Conservation (phyloP, 1,284 basidiomycete genomes). For the Irpex rosettiformis region DNA sequence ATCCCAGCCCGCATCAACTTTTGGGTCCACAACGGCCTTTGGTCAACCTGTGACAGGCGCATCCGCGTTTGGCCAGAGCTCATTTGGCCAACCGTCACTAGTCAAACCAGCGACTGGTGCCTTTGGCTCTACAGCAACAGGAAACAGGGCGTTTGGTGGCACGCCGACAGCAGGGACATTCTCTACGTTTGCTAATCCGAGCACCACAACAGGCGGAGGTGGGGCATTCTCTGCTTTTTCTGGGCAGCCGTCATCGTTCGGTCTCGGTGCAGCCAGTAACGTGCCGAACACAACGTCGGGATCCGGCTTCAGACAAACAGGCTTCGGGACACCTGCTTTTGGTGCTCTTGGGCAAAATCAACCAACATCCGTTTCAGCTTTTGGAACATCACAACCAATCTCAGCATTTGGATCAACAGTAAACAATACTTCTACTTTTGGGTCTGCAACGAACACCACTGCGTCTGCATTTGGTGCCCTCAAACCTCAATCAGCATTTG, state of each 20-base stretch:
- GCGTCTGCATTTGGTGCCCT: slow-evolving; percentile 27
- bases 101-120: slow-evolving; percentile 28
- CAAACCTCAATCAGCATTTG: slow-evolving; percentile 27
- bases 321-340: slow-evolving; percentile 25
- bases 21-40: slow-evolving; percentile 33
- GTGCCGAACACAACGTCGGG: slow-evolving; percentile 12
- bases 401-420: slow-evolving; percentile 11
- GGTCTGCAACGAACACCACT: slow-evolving; percentile 10
- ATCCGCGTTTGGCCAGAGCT: slow-evolving; percentile 28
- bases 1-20: slow-evolving; percentile 25
- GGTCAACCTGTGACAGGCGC: slow-evolving; percentile 23
- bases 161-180: slow-evolving; percentile 24
- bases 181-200: slow-evolving; percentile 21
- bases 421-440: slow-evolving; percentile 29
- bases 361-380: slow-evolving; percentile 23
- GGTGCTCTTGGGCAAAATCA: slow-evolving; percentile 22
- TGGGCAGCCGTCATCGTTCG: slow-evolving; percentile 31
- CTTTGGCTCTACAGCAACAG: slow-evolving; percentile 21
- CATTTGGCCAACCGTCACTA: slow-evolving; percentile 30
- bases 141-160: slow-evolving; percentile 25
- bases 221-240: slow-evolving; percentile 34
- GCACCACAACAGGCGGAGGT: slow-evolving; percentile 16
- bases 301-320: slow-evolving; percentile 10
- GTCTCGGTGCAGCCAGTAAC: slow-evolving; percentile 23
- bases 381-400: slow-evolving; percentile 23